Conservation (phyloP, 345 rosid genomes). For the Lepidium didymum region DNA sequence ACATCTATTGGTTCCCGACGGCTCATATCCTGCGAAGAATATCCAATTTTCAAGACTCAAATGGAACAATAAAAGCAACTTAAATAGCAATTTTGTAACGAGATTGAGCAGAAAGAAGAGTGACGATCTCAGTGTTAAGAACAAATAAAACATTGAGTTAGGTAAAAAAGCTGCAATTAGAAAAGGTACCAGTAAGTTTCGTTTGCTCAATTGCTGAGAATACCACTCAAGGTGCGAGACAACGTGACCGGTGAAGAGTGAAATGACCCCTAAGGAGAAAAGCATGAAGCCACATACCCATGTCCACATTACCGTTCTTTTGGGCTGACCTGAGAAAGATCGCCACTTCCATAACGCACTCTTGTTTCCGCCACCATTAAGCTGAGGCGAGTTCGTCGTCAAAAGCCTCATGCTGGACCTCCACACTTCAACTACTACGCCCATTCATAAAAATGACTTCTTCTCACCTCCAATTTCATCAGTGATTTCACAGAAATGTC, state of each 20-base stretch:
- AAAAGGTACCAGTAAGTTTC: constrained; percentile 48
- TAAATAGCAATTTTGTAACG: not conserved
- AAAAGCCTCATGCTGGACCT: constrained; percentile 45
- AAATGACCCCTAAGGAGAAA: constrained; percentile 77
- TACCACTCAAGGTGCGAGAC: constrained; percentile 97
- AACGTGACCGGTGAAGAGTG: constrained; percentile 89
- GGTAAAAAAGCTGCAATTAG: not conserved
- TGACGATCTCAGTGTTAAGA: not conserved
- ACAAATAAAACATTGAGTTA: not conserved
- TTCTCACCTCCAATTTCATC: constrained; percentile 32
- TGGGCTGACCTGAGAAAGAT: constrained; percentile 36
- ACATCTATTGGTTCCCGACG: constrained; percentile 60
- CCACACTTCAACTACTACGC: constrained; percentile 47
- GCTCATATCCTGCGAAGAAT: constrained; percentile 39
- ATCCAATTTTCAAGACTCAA: not conserved
- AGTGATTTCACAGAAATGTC: constrained; percentile 31
- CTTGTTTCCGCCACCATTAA: constrained; percentile 32
- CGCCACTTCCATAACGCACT: constrained; percentile 40
- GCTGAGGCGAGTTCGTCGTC: constrained; percentile 56
- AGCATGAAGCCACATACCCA: constrained; percentile 80
- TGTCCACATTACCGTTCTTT: constrained; percentile 51
- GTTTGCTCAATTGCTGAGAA: constrained; percentile 67
- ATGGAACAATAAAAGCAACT: not conserved
- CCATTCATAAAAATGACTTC: constrained; percentile 28
- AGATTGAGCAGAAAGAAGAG: not conserved